Conservation (phyloP, 805 yeast genomes). For the Pichia membranifaciens region DNA sequence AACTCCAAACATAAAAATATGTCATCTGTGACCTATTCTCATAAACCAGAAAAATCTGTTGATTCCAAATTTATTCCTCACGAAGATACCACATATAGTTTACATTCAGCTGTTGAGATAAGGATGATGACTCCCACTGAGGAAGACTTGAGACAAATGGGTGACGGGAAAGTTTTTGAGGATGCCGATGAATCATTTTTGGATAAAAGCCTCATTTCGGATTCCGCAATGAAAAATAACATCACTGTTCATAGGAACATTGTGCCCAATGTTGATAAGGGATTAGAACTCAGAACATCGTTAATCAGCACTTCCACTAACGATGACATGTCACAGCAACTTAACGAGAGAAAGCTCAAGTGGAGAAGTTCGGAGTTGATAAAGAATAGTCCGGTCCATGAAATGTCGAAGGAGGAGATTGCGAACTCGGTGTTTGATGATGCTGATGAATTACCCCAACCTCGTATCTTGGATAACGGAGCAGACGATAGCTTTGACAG, state of each 20-base stretch:
- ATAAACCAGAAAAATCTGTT: constrained; percentile 21
- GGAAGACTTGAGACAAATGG: constrained; percentile 15
- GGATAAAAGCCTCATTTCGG: constrained; percentile 9
- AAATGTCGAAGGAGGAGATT: constrained; percentile 1
- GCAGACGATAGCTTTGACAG: constrained; percentile 11
- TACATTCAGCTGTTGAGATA: constrained; percentile 30
- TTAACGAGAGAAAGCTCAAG: constrained; percentile 11
- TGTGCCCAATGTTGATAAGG: constrained; percentile 21
- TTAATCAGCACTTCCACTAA: constrained; percentile 25
- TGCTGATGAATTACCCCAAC: constrained; percentile 20
- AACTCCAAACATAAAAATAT: constrained; percentile 8
- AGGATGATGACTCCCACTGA: constrained; percentile 23
- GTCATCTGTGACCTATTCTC: constrained; percentile 15
- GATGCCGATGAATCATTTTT: constrained; percentile 24
- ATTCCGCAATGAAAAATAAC: constrained; percentile 4
- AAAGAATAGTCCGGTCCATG: constrained; percentile 11
- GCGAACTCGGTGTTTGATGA: constrained; percentile 24
- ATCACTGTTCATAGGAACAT: constrained; percentile 27
- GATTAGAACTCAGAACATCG: constrained; percentile 24
- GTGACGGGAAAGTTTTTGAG: constrained; percentile 24
- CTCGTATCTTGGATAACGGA: constrained; percentile 7
- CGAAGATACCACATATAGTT: constrained; percentile 26
- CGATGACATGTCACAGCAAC: background rate
- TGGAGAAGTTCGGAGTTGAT: background rate
- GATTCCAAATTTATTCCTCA: constrained; percentile 19